phyloP scores from a whole-genome alignment of 108 stramenopile species.

The Discostella pseudostelligera region DNA sequence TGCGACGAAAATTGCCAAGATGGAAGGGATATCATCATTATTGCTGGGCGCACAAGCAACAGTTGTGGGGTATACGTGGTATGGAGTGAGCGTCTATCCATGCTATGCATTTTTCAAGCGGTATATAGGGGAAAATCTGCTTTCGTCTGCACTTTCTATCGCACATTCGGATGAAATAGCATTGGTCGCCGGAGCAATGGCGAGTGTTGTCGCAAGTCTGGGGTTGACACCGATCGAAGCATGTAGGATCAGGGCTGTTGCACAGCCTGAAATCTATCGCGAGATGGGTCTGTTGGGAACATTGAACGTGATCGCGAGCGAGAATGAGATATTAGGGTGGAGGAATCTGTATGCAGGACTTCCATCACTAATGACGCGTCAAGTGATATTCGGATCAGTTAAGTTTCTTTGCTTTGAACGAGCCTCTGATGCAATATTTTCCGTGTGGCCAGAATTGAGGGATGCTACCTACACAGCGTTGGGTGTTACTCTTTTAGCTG shows the following conservation, averaged over 20 bases:
- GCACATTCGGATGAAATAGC: slow-evolving; percentile 77
- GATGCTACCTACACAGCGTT: slow-evolving; percentile 74
- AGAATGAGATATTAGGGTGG: slow-evolving; percentile 61
- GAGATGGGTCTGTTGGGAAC: slow-evolving; percentile 67
- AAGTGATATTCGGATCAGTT: slow-evolving; percentile 91
- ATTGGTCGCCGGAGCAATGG: slow-evolving; percentile 85
- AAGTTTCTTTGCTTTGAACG: slow-evolving; percentile 94
- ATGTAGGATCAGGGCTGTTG: slow-evolving; percentile 85
- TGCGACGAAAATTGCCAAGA: slow-evolving; percentile 51
- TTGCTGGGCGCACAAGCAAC: slow-evolving; percentile 89
- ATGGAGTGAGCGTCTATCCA: slow-evolving; percentile 92
- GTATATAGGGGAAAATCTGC: slow-evolving; percentile 41
- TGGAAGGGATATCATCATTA: slow-evolving; percentile 75
- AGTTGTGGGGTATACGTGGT: slow-evolving; percentile 90
- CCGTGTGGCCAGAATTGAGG: slow-evolving; percentile 50
- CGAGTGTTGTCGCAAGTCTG: slow-evolving; percentile 85
- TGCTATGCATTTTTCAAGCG: slow-evolving; percentile 91
- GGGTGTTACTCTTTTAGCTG: slow-evolving; percentile 80
- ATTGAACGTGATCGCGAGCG: slow-evolving; percentile 59
- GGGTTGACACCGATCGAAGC: slow-evolving; percentile 88
- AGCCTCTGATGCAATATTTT: slow-evolving; percentile 74
- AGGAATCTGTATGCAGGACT: slow-evolving; percentile 83
- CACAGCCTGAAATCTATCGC: slow-evolving; percentile 74
- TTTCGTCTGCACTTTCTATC: slow-evolving; percentile 55
- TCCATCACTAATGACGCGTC: slow-evolving; percentile 86